A percentile compares a stretch with the other conserved stretches of the same genome.
Conservation (phyloP, 1,284 basidiomycete species). For the Moniliella sp. region DNA sequence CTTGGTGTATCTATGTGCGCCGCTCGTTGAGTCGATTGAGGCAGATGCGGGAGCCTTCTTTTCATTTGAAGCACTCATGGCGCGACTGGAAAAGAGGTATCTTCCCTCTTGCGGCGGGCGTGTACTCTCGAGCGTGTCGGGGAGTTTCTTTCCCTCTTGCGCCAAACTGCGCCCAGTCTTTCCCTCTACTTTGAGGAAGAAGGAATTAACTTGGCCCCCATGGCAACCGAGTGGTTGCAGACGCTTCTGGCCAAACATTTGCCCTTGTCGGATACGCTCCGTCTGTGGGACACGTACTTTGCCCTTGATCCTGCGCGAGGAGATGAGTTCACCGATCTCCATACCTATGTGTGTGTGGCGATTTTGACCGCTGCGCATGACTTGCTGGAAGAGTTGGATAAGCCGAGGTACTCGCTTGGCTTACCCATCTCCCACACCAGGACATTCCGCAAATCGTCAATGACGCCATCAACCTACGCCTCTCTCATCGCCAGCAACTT, state of each 20-base stretch:
- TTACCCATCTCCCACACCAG: background rate
- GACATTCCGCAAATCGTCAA: conserved; percentile 16
- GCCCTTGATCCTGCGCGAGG: no score
- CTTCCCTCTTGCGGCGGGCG: background rate
- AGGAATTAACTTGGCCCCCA: conserved; percentile 26
- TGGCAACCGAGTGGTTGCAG: conserved; percentile 30
- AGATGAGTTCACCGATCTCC: conserved; percentile 28
- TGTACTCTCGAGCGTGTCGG: background rate
- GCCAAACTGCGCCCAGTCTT: conserved; percentile 30
- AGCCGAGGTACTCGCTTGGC: conserved; percentile 11
- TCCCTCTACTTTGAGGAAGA: conserved; percentile 34
- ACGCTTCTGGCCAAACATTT: conserved; percentile 28
- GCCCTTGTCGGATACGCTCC: conserved; percentile 26
- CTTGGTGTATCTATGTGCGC: conserved; percentile 28
- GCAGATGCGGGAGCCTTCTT: conserved; percentile 34
- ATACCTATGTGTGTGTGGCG: conserved; percentile 33
- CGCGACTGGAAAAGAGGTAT: conserved; percentile 13
- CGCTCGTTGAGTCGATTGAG: conserved; percentile 29
- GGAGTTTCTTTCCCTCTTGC: conserved; percentile 28
- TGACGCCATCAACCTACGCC: conserved; percentile 28
- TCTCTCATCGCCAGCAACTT: conserved; percentile 16
- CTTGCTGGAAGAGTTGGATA: conserved; percentile 31
- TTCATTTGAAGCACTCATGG: conserved; percentile 31
- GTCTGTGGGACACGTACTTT: conserved; percentile 33
- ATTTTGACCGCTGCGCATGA: conserved; percentile 34